phyloP scores from a whole-genome alignment of 257 asterid species.

The Solanum rostratum region DNA sequence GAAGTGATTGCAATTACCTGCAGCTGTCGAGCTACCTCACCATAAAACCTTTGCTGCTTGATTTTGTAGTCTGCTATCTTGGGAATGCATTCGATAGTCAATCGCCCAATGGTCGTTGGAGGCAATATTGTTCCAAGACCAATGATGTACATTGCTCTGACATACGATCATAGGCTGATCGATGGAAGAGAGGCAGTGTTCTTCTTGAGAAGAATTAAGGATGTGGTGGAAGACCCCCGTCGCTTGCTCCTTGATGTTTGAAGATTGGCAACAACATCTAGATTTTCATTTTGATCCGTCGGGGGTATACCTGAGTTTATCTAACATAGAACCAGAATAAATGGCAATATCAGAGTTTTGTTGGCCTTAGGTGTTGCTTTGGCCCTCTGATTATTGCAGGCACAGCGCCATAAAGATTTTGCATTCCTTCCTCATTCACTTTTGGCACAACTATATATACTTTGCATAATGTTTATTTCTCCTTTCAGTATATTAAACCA shows the following conservation, averaged over 20 bases:
- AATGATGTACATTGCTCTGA: conserved; percentile 95
- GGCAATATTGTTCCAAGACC: conserved; percentile 80
- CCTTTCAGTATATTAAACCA: neutral
- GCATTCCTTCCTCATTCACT: neutral
- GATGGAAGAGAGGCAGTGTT: conserved; percentile 97
- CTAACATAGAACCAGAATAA: conserved; percentile 24
- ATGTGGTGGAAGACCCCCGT: conserved; percentile 97
- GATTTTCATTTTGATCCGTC: neutral
- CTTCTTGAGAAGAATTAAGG: conserved; percentile 87
- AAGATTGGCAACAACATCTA: conserved; percentile 1
- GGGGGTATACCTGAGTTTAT: neutral
- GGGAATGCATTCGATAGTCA: conserved; percentile 96
- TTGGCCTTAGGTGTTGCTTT: conserved; percentile 7
- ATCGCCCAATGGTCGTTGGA: conserved; percentile 95
- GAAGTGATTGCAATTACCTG: neutral
- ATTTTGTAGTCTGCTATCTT: conserved; percentile 79
- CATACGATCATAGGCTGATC: conserved; percentile 93
- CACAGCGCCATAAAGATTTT: neutral
- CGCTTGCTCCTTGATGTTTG: conserved; percentile 80
- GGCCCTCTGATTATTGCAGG: conserved; percentile 4
- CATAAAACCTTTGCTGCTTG: neutral
- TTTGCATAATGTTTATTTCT: neutral
- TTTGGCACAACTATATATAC: neutral
- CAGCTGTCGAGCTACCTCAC: neutral
- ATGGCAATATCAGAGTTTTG: conserved; percentile 29